These are phyloP conservation scores for Sistotremastrum suecicum DNA, from an alignment of 768 basidiomycete species.

Conservation along the genomic window DNA sequence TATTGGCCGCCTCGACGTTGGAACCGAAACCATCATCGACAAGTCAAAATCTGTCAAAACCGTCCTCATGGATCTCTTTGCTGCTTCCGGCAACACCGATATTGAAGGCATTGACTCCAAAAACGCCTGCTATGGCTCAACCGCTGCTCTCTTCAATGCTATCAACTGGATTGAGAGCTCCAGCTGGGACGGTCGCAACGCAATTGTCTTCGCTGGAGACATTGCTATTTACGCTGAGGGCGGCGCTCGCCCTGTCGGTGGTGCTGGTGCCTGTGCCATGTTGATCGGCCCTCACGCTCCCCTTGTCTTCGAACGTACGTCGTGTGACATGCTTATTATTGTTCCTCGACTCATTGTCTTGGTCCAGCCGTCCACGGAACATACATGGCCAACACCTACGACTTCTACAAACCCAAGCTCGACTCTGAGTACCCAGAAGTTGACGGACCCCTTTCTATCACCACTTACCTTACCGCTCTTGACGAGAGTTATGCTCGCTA, in stretches of 20 bases:
- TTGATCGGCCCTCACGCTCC: slow-evolving; percentile 96
- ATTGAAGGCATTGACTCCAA: slow-evolving; percentile 99
- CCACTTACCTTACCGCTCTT: slow-evolving; percentile 87
- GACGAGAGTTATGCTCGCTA: slow-evolving; percentile 80
- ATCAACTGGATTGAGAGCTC: slow-evolving; percentile 96
- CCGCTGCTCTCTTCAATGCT: slow-evolving; percentile 96
- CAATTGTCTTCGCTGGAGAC: slow-evolving; percentile 92
- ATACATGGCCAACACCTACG: slow-evolving; percentile 96
- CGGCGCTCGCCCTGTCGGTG: slow-evolving; percentile 86
- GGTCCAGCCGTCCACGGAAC: slow-evolving; percentile 81
- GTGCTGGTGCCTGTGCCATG: slow-evolving; percentile 90
- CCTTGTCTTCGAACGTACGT: slow-evolving; percentile 86
- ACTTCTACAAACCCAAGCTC: slow-evolving; percentile 98
- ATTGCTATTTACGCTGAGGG: slow-evolving; percentile 98
- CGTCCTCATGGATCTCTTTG: slow-evolving; percentile 95
- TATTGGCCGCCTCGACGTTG: slow-evolving; percentile 95
- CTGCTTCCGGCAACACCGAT: slow-evolving; percentile 83
- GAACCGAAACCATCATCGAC: slow-evolving; percentile 98
- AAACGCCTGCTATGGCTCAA: slow-evolving; percentile 98
- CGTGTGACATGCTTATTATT: slow-evolving; percentile 1
- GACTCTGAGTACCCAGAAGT: slow-evolving; percentile 94
- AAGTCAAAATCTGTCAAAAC: slow-evolving; percentile 99
- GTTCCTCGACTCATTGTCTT: slow-evolving; percentile 1
- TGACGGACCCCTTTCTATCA: slow-evolving; percentile 92
- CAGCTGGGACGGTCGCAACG: slow-evolving; percentile 96